Conservation (phyloP, 176 grass and related monocot species). For the Lolium perenne region DNA sequence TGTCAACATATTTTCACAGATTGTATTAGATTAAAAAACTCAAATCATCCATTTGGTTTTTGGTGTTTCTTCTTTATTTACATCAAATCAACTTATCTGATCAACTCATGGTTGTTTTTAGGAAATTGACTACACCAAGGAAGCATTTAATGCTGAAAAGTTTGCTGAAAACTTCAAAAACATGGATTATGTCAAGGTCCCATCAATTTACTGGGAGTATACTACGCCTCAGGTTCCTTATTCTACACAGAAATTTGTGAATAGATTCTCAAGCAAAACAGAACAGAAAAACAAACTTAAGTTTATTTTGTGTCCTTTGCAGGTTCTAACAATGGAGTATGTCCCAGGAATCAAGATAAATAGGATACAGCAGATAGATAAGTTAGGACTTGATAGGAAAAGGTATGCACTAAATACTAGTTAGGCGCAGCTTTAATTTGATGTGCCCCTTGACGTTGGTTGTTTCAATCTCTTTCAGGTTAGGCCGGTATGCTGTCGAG, state of each 20-base stretch:
- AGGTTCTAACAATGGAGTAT: conserved; percentile 99
- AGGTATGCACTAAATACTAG: conserved; percentile 52
- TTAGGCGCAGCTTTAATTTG: conserved; percentile 18
- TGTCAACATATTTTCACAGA: conserved; percentile 9
- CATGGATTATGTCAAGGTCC: conserved; percentile 92
- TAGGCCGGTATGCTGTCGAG: conserved; percentile 95
- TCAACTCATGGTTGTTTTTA: conserved; percentile 46
- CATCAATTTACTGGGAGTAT: conserved; percentile 82
- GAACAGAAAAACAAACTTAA: neutral
- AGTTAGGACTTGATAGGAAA: conserved; percentile 94
- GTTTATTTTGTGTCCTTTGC: conserved; percentile 34
- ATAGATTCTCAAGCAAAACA: conserved; percentile 29
- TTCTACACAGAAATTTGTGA: conserved; percentile 38
- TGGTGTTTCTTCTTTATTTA: conserved; percentile 27
- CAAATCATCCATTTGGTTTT: neutral
- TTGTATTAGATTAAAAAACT: neutral
- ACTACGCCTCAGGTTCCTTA: conserved; percentile 92
- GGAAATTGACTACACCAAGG: conserved; percentile 99
- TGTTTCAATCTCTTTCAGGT: conserved; percentile 59
- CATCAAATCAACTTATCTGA: conserved; percentile 34
- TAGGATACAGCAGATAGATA: conserved; percentile 97
- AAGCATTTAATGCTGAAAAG: conserved; percentile 96
- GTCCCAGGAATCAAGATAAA: conserved; percentile 99
- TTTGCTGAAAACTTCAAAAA: conserved; percentile 91
- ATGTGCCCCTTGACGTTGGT: conserved; percentile 41